These are phyloP conservation scores for Cyberlindnera nakhonratchasimensis DNA, from an alignment of 805 yeast species.

Conservation along the genomic window DNA sequence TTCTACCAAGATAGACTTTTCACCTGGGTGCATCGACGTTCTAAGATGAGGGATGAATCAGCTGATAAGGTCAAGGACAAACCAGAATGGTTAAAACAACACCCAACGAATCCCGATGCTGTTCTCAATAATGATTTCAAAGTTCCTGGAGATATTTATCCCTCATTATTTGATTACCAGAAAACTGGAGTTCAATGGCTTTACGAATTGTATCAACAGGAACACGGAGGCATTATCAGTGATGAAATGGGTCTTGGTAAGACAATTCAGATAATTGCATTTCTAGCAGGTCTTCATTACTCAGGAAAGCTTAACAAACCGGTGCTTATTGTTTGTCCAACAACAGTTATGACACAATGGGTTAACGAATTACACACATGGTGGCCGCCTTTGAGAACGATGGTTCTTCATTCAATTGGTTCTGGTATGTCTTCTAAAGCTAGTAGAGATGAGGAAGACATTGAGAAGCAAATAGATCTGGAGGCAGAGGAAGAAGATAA, in stretches of 20 bases:
- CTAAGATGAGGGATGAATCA: constrained; percentile 34
- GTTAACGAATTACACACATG: constrained; percentile 92
- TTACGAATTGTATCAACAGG: constrained; percentile 87
- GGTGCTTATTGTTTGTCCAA: constrained; percentile 87
- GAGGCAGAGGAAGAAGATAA: constrained; percentile 41
- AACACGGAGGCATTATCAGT: constrained; percentile 92
- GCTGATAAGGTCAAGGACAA: constrained; percentile 9
- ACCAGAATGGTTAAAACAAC: constrained; percentile 71
- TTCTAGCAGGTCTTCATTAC: constrained; percentile 86
- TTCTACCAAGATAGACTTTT: constrained; percentile 57
- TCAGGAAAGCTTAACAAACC: constrained; percentile 75
- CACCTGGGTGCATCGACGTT: constrained; percentile 56
- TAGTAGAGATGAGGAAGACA: constrained; percentile 41
- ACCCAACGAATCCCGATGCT: constrained; percentile 76
- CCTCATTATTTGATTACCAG: constrained; percentile 86
- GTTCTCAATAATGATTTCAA: constrained; percentile 62
- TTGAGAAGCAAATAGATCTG: constrained; percentile 45
- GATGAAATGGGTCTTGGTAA: constrained; percentile 99
- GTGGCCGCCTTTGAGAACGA: constrained; percentile 95
- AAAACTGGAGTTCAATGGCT: constrained; percentile 97
- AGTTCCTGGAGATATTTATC: constrained; percentile 88
- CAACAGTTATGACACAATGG: constrained; percentile 96
- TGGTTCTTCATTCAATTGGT: constrained; percentile 89
- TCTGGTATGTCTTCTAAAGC: constrained; percentile 59
- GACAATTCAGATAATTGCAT: constrained; percentile 88